Conservation (phyloP, 129 eudicot species). For the Artemisia argyi region DNA sequence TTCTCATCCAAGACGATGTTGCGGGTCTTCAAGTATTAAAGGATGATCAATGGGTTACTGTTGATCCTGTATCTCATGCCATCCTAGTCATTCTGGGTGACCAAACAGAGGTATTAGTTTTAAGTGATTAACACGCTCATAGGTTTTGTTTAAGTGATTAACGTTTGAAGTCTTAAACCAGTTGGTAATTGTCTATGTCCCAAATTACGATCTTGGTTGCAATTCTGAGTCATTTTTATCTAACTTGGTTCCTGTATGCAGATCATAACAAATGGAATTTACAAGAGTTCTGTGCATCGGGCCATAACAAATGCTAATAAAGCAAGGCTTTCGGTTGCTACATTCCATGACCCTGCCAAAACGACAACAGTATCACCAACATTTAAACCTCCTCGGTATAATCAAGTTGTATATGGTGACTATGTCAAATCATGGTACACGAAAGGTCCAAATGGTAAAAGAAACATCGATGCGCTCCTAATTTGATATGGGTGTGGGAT, state of each 20-base stretch:
- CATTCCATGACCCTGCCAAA: slow-evolving; percentile 94
- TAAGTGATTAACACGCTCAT: background rate
- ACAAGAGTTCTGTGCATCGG: slow-evolving; percentile 75
- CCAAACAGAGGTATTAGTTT: slow-evolving; percentile 83
- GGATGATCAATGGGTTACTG: slow-evolving; percentile 73
- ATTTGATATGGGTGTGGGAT: slow-evolving; percentile 15
- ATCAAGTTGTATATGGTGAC: slow-evolving; percentile 70
- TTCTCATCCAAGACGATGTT: slow-evolving; percentile 88
- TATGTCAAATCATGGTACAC: slow-evolving; percentile 91
- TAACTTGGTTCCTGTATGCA: slow-evolving; percentile 31
- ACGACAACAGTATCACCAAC: slow-evolving; percentile 61
- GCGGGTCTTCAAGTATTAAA: slow-evolving; percentile 83
- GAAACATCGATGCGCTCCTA: slow-evolving; percentile 72
- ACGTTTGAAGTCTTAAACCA: background rate
- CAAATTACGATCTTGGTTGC: background rate
- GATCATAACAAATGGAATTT: slow-evolving; percentile 85
- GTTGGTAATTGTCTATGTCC: background rate
- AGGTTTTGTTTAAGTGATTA: background rate
- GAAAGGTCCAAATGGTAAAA: slow-evolving; percentile 98
- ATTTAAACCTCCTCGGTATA: slow-evolving; percentile 60
- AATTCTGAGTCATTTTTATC: background rate
- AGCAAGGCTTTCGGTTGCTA: slow-evolving; percentile 83
- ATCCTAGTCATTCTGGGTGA: slow-evolving; percentile 82
- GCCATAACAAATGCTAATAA: slow-evolving; percentile 72
- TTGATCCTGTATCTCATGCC: slow-evolving; percentile 73